phyloP scores from a whole-genome alignment of 2,329 filamentous ascomycete species.

The Diaporthe sp. region DNA sequence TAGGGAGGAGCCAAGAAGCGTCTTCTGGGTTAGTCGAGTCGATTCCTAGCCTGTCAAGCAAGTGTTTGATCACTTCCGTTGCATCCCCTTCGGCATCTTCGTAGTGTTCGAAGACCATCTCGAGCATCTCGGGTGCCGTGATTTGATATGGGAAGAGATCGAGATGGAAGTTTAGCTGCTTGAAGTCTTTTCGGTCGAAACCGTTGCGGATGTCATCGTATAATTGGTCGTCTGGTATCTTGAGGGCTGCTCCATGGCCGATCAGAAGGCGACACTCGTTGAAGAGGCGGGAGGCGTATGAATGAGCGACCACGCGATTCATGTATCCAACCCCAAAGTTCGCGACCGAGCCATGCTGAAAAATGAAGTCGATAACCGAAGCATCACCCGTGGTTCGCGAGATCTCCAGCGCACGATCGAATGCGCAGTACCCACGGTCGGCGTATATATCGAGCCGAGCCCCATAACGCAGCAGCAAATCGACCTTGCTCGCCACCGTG shows the following conservation, averaged over 20 bases:
- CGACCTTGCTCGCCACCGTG: background rate
- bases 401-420: background rate
- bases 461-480: background rate
- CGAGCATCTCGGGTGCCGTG: background rate
- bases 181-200: background rate
- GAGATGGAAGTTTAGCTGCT: background rate
- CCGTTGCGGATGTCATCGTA: background rate
- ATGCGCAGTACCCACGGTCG: background rate
- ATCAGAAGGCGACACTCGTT: conserved; percentile 5
- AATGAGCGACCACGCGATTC: background rate
- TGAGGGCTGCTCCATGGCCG: background rate
- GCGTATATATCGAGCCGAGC: background rate
- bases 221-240: background rate
- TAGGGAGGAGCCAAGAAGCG: background rate
- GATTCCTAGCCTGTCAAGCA: conserved; percentile 3
- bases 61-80: background rate
- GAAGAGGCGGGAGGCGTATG: background rate
- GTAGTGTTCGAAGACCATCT: background rate
- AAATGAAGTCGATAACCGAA: background rate
- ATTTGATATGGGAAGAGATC: background rate
- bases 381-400: background rate
- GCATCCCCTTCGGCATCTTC: background rate
- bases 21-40: too few species aligned
- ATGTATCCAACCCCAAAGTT: background rate
- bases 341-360: background rate